Evolutionary conservation across 768 basidiomycete species (phyloP), one percentile per base, ranked within the genome.

Genomic region (Boletus eberwhitei): DNA sequence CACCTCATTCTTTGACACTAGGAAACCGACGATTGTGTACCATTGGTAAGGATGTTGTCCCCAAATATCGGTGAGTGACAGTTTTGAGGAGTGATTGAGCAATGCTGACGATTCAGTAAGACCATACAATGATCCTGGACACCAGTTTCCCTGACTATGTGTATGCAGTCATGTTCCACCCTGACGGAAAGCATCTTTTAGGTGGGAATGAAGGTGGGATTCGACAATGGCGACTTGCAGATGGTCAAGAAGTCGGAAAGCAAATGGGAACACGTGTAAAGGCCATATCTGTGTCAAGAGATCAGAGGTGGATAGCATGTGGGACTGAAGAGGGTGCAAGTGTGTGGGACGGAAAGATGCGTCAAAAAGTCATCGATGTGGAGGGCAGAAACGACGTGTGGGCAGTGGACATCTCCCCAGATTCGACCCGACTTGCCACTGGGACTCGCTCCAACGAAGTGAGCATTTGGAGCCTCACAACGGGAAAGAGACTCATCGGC

Each of bases 371-470:
- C 29, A 13, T 44, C 43, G 6, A 29, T 4, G 43, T 31, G 7
- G 26, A 44, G 26, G 43, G 6, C n/a, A 2, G 5, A n/a, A 26
- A 8, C 5, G 0, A 0, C 1, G 43, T 29, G 16, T 0, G 0
- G 2, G 26, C 26, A 2, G 43, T 44, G n/a, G 43, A 44, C 6
- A 3, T 44, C 43, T 26, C 43, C 3, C 17, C 43, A 0, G 43
- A 44, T n/a, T 43, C 17, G 26, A 43, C 24, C 11, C 26, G 7
- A 13, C 14, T 41, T 22, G 21, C 40, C 1, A 22, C 40, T 4
- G 40, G 40, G 21, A 41, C 22, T 5, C 4, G 5, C 11, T 0
- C 11, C 11, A 26, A 16, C 0, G 17, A 11, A 2, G 42, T 3
- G 9, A 17, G 11, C 5, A 3, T 43, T 4, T 43, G 42, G 42